phyloP scores from a whole-genome alignment of 129 eudicot species.

The Arctium minus region DNA sequence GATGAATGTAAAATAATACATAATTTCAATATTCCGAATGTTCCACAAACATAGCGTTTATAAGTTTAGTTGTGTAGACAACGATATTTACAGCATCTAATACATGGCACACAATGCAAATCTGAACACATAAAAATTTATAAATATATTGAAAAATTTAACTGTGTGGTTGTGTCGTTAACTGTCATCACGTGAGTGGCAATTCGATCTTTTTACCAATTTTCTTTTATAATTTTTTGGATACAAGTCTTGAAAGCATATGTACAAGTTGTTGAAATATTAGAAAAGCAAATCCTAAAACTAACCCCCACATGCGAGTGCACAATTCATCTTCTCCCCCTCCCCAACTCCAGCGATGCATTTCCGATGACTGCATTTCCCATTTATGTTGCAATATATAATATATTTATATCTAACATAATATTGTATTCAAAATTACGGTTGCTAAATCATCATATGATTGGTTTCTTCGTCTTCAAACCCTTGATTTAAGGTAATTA shows the following conservation, averaged over 20 bases:
- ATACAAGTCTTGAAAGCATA: background rate
- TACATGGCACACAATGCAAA: background rate
- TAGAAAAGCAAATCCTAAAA: background rate
- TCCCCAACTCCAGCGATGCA: background rate
- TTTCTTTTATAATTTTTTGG: background rate
- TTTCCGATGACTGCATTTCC: background rate
- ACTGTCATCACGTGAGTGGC: background rate
- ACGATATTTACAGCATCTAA: background rate
- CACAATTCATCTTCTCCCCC: background rate
- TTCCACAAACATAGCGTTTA: background rate
- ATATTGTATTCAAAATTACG: background rate
- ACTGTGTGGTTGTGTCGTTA: background rate
- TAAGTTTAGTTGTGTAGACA: too few relatives aligned
- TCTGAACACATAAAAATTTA: background rate
- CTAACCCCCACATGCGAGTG: background rate
- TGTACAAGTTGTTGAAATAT: background rate
- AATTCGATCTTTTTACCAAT: background rate
- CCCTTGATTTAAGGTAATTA: background rate
- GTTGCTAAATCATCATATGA: background rate
- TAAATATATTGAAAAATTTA: background rate
- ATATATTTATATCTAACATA: background rate
- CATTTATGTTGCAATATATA: background rate
- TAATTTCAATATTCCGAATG: background rate
- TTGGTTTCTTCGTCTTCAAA: background rate
- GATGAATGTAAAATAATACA: background rate